Evolutionary conservation across 495 filamentous ascomycete genomes (phyloP).

Genomic region (Podospora didyma): DNA sequence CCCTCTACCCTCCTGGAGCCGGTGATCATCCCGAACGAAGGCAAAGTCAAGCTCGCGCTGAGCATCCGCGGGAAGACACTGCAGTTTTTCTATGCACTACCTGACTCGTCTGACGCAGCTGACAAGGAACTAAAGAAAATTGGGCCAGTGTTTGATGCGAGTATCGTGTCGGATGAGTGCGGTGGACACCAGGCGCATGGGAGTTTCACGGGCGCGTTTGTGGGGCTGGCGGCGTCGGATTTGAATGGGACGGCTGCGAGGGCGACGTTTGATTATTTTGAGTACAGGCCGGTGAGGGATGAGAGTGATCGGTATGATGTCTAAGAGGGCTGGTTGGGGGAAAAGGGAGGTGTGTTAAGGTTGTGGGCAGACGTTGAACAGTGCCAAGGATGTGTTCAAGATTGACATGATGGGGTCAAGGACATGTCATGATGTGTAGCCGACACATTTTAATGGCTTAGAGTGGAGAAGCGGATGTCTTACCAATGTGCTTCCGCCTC

Average conservation of each 20-base stretch:
- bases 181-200: conserved; percentile 53
- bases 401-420: too few species aligned
- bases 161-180: conserved; percentile 52
- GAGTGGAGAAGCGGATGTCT: too few species aligned
- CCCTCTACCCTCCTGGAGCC: conserved; percentile 29
- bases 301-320: conserved; percentile 45
- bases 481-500: too few species aligned
- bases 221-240: conserved; percentile 51
- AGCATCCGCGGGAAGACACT: conserved; percentile 42
- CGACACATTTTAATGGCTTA: too few species aligned
- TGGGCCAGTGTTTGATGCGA: conserved; percentile 49
- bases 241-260: conserved; percentile 44
- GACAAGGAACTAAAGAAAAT: conserved; percentile 43
- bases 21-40: conserved; percentile 43
- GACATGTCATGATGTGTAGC: too few species aligned
- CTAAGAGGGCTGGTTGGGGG: too few species aligned
- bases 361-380: too few species aligned
- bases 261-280: conserved; percentile 49
- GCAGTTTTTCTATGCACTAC: conserved; percentile 49
- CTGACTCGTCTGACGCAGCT: conserved; percentile 8
- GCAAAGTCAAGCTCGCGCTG: conserved; percentile 46
- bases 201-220: conserved; percentile 56
- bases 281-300: conserved; percentile 45
- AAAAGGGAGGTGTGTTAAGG: too few species aligned
- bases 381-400: too few species aligned